Percentiles rank a stretch among this genome's conserved stretches.
Evolutionary conservation across 805 yeast species (phyloP).

Genomic region (Sporopachydermia quercuum): DNA sequence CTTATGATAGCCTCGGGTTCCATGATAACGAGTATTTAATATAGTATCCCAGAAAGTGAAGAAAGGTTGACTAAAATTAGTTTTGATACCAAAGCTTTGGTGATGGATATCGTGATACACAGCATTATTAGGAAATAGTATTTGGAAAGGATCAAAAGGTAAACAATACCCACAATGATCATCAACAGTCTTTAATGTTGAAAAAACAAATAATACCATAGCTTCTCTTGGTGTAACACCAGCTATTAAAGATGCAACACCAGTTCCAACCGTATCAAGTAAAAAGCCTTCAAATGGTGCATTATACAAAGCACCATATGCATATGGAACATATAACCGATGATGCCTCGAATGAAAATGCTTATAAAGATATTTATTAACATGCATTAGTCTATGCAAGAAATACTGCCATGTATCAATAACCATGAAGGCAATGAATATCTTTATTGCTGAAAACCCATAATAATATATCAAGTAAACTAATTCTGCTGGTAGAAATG

Average conservation of each 20-base stretch:
- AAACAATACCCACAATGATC: slow-evolving; percentile 97
- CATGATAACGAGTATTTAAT: slow-evolving; percentile 57
- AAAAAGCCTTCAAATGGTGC: slow-evolving; percentile 89
- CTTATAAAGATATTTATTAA: slow-evolving; percentile 59
- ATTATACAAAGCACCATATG: slow-evolving; percentile 91
- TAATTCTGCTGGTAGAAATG: slow-evolving; percentile 29
- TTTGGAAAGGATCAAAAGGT: slow-evolving; percentile 85
- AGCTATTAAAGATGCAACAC: slow-evolving; percentile 53
- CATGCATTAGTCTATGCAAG: slow-evolving; percentile 81
- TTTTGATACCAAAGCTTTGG: slow-evolving; percentile 88
- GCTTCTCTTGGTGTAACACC: slow-evolving; percentile 65
- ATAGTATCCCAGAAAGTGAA: slow-evolving; percentile 84
- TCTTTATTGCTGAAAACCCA: slow-evolving; percentile 44
- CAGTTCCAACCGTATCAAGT: slow-evolving; percentile 87
- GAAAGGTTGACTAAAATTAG: slow-evolving; percentile 91
- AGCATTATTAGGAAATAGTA: slow-evolving; percentile 86
- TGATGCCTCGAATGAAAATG: slow-evolving; percentile 91
- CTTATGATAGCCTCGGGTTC: slow-evolving; percentile 46
- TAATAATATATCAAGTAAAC: slow-evolving; percentile 44
- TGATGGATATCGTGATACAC: slow-evolving; percentile 96
- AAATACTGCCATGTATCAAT: slow-evolving; percentile 94
- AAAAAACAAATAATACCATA: slow-evolving; percentile 60
- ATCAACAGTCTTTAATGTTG: slow-evolving; percentile 92
- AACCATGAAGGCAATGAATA: slow-evolving; percentile 49
- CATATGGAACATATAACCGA: slow-evolving; percentile 87